phyloP scores from a whole-genome alignment of 345 rosid species.

The Litchi chinensis region DNA sequence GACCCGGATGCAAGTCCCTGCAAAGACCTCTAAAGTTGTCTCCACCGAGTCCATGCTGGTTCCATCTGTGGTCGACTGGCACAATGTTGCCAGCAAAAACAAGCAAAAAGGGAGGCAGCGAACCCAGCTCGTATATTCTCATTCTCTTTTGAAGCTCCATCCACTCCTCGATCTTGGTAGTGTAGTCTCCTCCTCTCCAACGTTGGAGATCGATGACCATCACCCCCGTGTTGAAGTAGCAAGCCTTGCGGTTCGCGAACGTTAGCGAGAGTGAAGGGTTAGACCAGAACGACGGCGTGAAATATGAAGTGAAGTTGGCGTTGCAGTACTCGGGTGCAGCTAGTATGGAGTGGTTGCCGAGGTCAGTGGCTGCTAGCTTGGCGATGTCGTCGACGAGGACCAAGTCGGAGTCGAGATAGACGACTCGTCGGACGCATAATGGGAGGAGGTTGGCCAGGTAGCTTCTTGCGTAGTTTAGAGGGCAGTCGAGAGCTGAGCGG shows the following conservation, averaged over 20 bases:
- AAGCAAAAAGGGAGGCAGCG: conserved; percentile 72
- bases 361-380: conserved; percentile 67
- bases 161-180: conserved; percentile 82
- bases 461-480: conserved; percentile 86
- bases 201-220: conserved; percentile 89
- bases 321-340: conserved; percentile 96
- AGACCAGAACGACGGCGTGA: conserved; percentile 75
- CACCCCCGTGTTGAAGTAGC: conserved; percentile 87
- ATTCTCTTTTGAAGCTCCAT: conserved; percentile 73
- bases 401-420: conserved; percentile 88
- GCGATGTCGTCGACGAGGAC: conserved; percentile 90
- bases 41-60: conserved; percentile 75
- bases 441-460: conserved; percentile 81
- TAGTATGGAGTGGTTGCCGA: conserved; percentile 54
- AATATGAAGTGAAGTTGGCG: conserved; percentile 87
- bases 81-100: conserved; percentile 72
- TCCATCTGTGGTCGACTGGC: conserved; percentile 82
- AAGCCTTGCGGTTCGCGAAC: conserved; percentile 59
- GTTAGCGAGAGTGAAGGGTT: conserved; percentile 64
- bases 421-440: conserved; percentile 72
- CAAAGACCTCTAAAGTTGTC: conserved; percentile 64
- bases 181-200: conserved; percentile 77
- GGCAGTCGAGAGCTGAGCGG: conserved; percentile 89
- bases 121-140: conserved; percentile 79
- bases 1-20: conserved; percentile 63